Evolutionary conservation across 2,329 filamentous ascomycete genomes (phyloP).

Genomic region (Didymella lethalis): DNA sequence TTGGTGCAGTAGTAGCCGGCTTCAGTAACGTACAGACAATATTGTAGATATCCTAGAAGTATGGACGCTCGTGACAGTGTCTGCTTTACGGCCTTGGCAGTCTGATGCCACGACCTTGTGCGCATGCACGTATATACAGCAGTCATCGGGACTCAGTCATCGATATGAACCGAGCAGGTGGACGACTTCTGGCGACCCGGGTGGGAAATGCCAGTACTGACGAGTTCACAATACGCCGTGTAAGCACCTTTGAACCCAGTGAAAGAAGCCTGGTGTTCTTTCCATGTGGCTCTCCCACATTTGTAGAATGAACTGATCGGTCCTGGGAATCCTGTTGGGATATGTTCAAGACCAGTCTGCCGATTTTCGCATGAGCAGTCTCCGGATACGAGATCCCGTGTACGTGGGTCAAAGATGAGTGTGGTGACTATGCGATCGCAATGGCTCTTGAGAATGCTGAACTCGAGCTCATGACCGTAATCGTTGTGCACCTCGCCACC

Average conservation of each 20-base stretch:
- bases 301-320: constrained; percentile 4
- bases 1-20: constrained; percentile 3
- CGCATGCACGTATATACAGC: not conserved
- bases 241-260: constrained; percentile 15
- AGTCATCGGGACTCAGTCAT: not conserved
- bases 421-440: not conserved
- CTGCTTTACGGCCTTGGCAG: not conserved
- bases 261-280: constrained; percentile 10
- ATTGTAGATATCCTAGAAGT: not conserved
- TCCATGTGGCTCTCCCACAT: constrained; percentile 15
- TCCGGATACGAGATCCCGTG: constrained; percentile 3
- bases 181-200: constrained; percentile 1
- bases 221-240: constrained; percentile 13
- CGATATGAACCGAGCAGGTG: not conserved
- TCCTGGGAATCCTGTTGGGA: not conserved
- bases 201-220: not conserved
- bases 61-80: not conserved
- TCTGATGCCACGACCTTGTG: not conserved
- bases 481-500: not conserved
- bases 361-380: constrained; percentile 9
- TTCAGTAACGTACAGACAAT: not conserved
- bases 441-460: constrained; percentile 4
- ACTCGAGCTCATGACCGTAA: constrained; percentile 8
- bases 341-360: constrained; percentile 4
- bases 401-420: not conserved